Evolutionary conservation across 768 basidiomycete species (phyloP), one percentile per base, ranked within the genome.

Genomic region (Lactarius quietus): DNA sequence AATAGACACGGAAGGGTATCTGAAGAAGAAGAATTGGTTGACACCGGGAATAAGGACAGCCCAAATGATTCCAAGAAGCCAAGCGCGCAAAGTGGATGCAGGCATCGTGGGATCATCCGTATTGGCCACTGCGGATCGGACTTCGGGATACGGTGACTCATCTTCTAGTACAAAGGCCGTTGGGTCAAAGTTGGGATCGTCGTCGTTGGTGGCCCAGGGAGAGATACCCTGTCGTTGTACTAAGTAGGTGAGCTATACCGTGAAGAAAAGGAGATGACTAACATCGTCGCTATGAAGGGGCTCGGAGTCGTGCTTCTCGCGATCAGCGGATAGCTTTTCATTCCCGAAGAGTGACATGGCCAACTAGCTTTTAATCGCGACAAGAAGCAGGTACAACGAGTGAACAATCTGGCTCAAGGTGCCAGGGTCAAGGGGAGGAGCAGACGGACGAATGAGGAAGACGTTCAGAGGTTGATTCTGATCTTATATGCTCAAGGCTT

Each of bases 21-120:
- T 83, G 69, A 89, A 84, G 74, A 82, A 86, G 74, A 89, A 89
- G 76, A 89, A 89, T 70, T 90, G 88, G 74, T 90, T 90, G 79
- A 90, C 78, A 53, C 88, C 87, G 1, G 88, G 80, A 29, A 91
- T 78, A 60, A 92, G 20, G 67, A 87, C 76, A 0, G 86, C 78
- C 81, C 83, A 86, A 33, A 70, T 54, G 39, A 78, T 26, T 48
- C 78, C 78, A 54, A 78, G 74, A 52, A 70, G 58, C 78, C 78
- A 79, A 3, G 77, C 70, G 6, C 78, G 75, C 48, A 78, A 60
- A 17, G 78, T 78, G 48, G 62, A 69, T 9, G 71, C 70, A 26
- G 76, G 76, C 72, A 82, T 78, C 26, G 70, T 67, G 3, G 78
- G 75, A 66, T 82, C 81, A 68, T 82, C 82, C 3, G 79, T 79